Conservation (phyloP, 169 alveolate species). For the Cryptosporidium ubiquitum region DNA sequence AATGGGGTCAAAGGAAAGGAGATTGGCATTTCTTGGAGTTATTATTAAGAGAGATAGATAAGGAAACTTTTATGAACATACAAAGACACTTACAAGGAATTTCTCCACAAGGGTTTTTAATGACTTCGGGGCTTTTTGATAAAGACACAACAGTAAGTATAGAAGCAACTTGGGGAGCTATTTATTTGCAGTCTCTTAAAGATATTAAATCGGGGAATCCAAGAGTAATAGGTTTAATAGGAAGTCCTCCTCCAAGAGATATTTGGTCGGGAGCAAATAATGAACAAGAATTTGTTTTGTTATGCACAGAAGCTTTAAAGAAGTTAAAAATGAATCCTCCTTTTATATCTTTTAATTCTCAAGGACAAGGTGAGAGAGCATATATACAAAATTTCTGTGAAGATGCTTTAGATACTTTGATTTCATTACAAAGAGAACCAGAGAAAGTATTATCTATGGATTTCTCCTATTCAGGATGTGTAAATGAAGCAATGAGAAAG, state of each 20-base stretch:
- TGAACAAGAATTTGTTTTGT: conserved; percentile 52
- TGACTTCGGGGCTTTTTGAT: conserved; percentile 60
- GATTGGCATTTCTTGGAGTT: conserved; percentile 57
- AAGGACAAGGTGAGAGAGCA: conserved; percentile 46
- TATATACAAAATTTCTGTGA: conserved; percentile 57
- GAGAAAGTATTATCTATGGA: conserved; percentile 40
- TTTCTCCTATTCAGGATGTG: conserved; percentile 42
- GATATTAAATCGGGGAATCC: conserved; percentile 34
- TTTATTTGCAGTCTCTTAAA: conserved; percentile 56
- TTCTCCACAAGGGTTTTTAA: conserved; percentile 54
- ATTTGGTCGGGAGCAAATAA: conserved; percentile 65
- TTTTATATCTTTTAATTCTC: conserved; percentile 23
- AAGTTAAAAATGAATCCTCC: conserved; percentile 69
- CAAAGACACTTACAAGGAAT: conserved; percentile 60
- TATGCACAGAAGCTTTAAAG: conserved; percentile 8
- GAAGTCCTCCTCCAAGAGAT: conserved; percentile 55
- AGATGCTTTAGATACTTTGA: conserved; percentile 52
- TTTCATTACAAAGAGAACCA: conserved; percentile 56
- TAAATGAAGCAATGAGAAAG: conserved; percentile 69
- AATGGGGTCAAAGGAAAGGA: conserved; percentile 58
- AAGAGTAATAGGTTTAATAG: conserved; percentile 50
- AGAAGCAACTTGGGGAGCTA: conserved; percentile 74
- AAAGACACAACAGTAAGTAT: conserved; percentile 40
- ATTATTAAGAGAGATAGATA: conserved; percentile 16
- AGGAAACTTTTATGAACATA: conserved; percentile 27